Conservation (phyloP, 352 stramenopile species). For the Globisporangium emineosum region DNA sequence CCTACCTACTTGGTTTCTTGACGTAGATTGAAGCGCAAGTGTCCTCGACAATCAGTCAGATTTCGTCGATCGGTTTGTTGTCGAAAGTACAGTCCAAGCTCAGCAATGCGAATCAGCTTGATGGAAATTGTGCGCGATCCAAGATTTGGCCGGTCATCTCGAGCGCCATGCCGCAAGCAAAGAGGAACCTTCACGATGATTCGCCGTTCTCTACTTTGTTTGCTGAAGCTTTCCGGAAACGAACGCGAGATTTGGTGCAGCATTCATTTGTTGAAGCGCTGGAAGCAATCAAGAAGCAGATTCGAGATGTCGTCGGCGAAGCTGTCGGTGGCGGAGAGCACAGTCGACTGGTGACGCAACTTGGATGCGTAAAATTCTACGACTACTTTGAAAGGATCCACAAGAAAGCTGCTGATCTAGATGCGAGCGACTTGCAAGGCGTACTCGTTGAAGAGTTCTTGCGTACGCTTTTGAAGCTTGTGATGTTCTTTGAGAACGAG, state of each 20-base stretch:
- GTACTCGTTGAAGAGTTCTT: conserved; percentile 78
- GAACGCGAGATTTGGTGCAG: conserved; percentile 70
- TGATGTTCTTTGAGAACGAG: conserved; percentile 71
- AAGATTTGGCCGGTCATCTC: conserved; percentile 32
- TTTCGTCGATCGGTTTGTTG: conserved; percentile 54
- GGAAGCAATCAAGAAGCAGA: conserved; percentile 61
- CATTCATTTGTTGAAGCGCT: conserved; percentile 74
- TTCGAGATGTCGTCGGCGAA: conserved; percentile 37
- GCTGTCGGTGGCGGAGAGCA: conserved; percentile 20
- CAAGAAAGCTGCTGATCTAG: conserved; percentile 51
- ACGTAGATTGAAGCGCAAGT: conserved; percentile 40
- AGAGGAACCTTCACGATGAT: conserved; percentile 2
- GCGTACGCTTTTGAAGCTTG: conserved; percentile 64
- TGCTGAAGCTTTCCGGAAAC: conserved; percentile 53
- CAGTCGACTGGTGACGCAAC: conserved; percentile 19
- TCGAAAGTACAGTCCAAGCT: conserved; percentile 61
- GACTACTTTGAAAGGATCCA: conserved; percentile 76
- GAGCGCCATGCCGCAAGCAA: neutral
- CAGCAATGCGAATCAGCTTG: conserved; percentile 32
- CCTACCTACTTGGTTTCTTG: neutral
- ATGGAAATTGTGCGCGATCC: conserved; percentile 29
- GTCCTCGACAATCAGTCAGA: conserved; percentile 45
- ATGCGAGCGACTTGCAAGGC: conserved; percentile 72
- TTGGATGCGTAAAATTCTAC: conserved; percentile 67
- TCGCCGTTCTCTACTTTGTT: conserved; percentile 69